A percentile compares a stretch with the other conserved stretches of the same genome.
Evolutionary conservation across 257 asterid genomes (phyloP).

Genomic region (Marsdenia floribunda): DNA sequence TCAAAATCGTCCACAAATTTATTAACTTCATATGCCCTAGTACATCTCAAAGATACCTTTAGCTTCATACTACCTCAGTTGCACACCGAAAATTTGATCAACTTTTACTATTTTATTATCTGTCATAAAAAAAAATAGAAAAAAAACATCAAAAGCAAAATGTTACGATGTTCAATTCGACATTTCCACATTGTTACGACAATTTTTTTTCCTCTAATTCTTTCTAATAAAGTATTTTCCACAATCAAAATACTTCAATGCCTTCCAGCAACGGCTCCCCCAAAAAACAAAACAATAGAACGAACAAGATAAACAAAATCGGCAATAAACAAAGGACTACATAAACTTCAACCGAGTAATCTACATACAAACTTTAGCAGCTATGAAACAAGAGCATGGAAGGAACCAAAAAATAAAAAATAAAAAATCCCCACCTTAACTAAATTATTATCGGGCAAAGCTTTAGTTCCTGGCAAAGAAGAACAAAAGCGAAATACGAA

Average conservation of each 20-base stretch:
- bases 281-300: neutral
- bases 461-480: neutral
- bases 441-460: neutral
- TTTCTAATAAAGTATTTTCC: too few relatives aligned
- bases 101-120: neutral
- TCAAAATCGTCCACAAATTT: neutral
- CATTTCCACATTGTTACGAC: neutral
- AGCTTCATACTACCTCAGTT: neutral
- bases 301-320: neutral
- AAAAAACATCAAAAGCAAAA: neutral
- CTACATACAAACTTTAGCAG: neutral
- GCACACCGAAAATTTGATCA: neutral
- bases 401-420: too few relatives aligned
- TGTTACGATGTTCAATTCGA: neutral
- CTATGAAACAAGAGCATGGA: neutral
- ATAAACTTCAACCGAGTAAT: neutral
- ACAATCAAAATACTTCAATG: too few relatives aligned
- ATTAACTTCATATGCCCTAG: neutral
- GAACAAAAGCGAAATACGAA: too few relatives aligned
- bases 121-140: neutral
- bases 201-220: too few relatives aligned
- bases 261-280: too few relatives aligned
- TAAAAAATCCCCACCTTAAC: neutral
- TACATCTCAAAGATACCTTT: neutral
- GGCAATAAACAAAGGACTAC: neutral